Evolutionary conservation across 2,329 filamentous ascomycete species (phyloP).

Genomic region (Mycosphaerella sp.): DNA sequence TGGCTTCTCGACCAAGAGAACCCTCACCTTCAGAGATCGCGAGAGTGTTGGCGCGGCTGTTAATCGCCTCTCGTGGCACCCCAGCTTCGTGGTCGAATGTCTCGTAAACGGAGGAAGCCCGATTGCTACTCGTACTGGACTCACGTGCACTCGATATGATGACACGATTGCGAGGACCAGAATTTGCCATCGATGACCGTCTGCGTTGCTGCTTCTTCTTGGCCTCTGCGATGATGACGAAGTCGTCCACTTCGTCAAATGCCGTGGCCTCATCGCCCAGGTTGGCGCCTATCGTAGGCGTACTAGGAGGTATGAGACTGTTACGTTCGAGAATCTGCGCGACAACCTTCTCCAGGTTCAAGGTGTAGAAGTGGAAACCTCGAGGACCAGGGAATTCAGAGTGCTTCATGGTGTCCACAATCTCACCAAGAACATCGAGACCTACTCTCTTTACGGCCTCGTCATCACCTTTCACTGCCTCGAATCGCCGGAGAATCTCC

Average conservation of each 20-base stretch:
- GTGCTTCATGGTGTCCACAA: slow-evolving; percentile 71
- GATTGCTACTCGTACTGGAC: slow-evolving; percentile 49
- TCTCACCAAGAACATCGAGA: slow-evolving; percentile 75
- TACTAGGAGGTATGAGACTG: slow-evolving; percentile 62
- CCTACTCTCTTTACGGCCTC: slow-evolving; percentile 74
- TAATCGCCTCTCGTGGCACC: slow-evolving; percentile 63
- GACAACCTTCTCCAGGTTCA: slow-evolving; percentile 94
- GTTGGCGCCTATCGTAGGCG: slow-evolving; percentile 36
- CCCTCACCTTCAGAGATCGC: slow-evolving; percentile 94
- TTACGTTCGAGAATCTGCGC: slow-evolving; percentile 85
- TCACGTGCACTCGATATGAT: slow-evolving; percentile 60
- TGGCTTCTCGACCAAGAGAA: slow-evolving; percentile 82
- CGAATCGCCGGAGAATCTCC: slow-evolving; percentile 61
- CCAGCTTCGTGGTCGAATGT: slow-evolving; percentile 70
- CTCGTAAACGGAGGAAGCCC: slow-evolving; percentile 47
- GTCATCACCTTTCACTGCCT: slow-evolving; percentile 69
- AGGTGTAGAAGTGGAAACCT: slow-evolving; percentile 95
- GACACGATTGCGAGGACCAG: slow-evolving; percentile 78
- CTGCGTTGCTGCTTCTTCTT: slow-evolving; percentile 45
- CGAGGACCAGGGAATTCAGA: slow-evolving; percentile 51
- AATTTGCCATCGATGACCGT: slow-evolving; percentile 71
- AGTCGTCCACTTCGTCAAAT: slow-evolving; percentile 32
- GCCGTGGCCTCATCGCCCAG: slow-evolving; percentile 33
- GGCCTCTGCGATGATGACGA: slow-evolving; percentile 42
- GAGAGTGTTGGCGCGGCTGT: slow-evolving; percentile 70